Evolutionary conservation across 2,329 filamentous ascomycete species (phyloP).

Genomic region (Fusarium citri): DNA sequence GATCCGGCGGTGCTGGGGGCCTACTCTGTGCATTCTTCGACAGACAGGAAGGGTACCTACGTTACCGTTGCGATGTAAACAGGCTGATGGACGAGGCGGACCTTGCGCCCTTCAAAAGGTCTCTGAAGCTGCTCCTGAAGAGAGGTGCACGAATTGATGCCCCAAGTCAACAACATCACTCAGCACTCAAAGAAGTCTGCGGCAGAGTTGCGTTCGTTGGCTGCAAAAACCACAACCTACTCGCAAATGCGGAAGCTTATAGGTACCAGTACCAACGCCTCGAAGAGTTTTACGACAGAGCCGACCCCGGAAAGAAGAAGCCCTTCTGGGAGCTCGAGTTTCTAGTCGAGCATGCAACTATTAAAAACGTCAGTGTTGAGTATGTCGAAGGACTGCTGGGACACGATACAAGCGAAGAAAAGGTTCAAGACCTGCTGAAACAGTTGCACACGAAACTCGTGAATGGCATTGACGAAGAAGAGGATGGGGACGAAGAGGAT

Average conservation of each 20-base stretch:
- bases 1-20: neutral
- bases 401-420: fast-evolving
- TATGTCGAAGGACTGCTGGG: neutral
- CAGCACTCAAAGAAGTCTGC: neutral
- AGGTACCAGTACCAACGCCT: neutral
- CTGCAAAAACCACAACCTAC: fast-evolving
- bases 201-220: fast-evolving
- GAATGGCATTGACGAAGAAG: neutral
- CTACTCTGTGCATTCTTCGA: constrained; percentile 1
- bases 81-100: neutral
- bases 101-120: neutral
- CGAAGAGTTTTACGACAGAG: neutral
- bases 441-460: neutral
- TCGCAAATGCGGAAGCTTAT: neutral
- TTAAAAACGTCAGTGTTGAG: neutral
- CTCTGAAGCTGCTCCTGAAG: neutral
- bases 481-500: neutral
- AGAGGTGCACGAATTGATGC: constrained; percentile 1
- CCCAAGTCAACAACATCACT: neutral
- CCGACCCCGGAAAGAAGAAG: fast-evolving
- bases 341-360: constrained; percentile 3
- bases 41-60: fast-evolving
- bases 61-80: fast-evolving
- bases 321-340: constrained; percentile 2
- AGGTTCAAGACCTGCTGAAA: neutral